Conservation (phyloP, 2,329 filamentous ascomycete species). For the Colletotrichum viniferum region DNA sequence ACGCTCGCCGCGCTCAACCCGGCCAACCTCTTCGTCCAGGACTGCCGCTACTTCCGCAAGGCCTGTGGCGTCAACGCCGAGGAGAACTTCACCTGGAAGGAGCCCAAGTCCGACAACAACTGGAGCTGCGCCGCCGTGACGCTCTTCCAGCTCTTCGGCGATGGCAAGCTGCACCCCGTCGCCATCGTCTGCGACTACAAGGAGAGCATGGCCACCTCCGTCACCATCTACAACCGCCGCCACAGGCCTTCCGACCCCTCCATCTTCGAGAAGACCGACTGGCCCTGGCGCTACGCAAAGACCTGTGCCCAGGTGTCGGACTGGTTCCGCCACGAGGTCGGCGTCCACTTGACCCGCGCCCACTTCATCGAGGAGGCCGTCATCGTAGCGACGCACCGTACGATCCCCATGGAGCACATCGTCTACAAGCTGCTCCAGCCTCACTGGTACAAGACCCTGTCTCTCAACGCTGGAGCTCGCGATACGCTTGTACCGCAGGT, state of each 20-base stretch:
- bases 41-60: slow-evolving; percentile 46
- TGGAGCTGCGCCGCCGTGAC: slow-evolving; percentile 42
- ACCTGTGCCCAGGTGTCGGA: slow-evolving; percentile 51
- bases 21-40: slow-evolving; percentile 43
- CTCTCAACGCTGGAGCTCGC: slow-evolving; percentile 52
- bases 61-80: slow-evolving; percentile 34
- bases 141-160: slow-evolving; percentile 45
- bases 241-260: slow-evolving; percentile 32
- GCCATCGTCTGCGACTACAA: slow-evolving; percentile 54
- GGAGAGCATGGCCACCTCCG: slow-evolving; percentile 35
- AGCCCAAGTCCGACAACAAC: slow-evolving; percentile 30
- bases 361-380: slow-evolving; percentile 53
- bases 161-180: slow-evolving; percentile 52
- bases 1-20: slow-evolving; percentile 30
- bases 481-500: slow-evolving; percentile 47
- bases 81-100: slow-evolving; percentile 31
- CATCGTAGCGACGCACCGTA: slow-evolving; percentile 50
- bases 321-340: slow-evolving; percentile 52
- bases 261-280: slow-evolving; percentile 44
- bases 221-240: slow-evolving; percentile 54
- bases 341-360: slow-evolving; percentile 47
- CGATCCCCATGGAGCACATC: slow-evolving; percentile 43
- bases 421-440: slow-evolving; percentile 48
- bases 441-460: slow-evolving; percentile 55
- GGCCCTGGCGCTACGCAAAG: slow-evolving; percentile 58